These are phyloP conservation scores for Hirsutella minnesotensis DNA, from an alignment of 2,329 filamentous ascomycete genomes.

Conservation along the genomic window DNA sequence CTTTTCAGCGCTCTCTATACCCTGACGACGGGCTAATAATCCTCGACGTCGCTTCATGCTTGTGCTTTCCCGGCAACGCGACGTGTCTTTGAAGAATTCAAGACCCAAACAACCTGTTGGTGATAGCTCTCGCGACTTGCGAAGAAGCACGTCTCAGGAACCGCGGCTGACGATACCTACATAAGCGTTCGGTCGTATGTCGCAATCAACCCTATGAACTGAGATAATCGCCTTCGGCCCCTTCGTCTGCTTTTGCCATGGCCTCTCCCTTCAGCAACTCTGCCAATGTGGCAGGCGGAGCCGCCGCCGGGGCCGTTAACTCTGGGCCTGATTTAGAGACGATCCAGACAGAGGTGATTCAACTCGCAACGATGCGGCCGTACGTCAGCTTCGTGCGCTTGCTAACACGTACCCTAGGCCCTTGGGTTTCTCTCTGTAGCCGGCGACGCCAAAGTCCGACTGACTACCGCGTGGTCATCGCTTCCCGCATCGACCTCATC, in stretches of 20 bases:
- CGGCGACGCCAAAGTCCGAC: constrained; percentile 70
- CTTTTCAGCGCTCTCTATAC: too few relatives aligned
- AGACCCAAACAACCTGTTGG: too few relatives aligned
- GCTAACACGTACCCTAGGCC: constrained; percentile 31
- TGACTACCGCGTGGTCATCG: constrained; percentile 68
- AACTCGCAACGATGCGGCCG: not conserved
- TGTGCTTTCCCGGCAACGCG: too few relatives aligned
- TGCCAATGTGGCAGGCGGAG: constrained; percentile 30
- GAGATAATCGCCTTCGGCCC: constrained; percentile 10
- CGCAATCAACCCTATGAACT: constrained; percentile 12
- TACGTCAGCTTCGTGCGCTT: too few relatives aligned
- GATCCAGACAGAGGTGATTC: constrained; percentile 66
- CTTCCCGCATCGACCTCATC: constrained; percentile 68
- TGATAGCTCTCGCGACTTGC: too few relatives aligned
- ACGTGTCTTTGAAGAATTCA: too few relatives aligned
- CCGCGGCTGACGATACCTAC: not conserved
- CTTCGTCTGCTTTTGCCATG: constrained; percentile 37
- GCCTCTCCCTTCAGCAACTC: constrained; percentile 50
- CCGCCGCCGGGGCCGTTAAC: constrained; percentile 20
- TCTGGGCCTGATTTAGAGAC: constrained; percentile 59
- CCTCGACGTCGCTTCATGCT: too few relatives aligned
- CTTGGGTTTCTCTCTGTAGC: constrained; percentile 73
- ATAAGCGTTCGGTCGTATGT: not conserved
- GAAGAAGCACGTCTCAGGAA: too few relatives aligned
- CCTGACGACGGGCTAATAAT: too few relatives aligned